phyloP scores from a whole-genome alignment of 495 filamentous ascomycete species.

The Cenococcum geophilum region DNA sequence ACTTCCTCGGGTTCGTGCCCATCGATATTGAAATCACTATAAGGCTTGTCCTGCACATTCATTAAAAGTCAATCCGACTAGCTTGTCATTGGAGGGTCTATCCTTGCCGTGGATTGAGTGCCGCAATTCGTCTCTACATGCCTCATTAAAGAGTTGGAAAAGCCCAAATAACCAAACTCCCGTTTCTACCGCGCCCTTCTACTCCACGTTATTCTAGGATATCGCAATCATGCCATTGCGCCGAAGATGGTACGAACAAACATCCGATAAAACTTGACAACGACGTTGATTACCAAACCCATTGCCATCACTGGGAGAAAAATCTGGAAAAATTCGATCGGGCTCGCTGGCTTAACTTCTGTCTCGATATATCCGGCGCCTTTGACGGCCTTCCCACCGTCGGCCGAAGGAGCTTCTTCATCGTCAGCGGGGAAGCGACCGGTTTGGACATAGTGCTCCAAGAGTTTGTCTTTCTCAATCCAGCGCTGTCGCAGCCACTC shows the following conservation, averaged over 20 bases:
- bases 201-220: background rate
- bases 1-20: too few species aligned
- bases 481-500: constrained; percentile 69
- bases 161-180: too few species aligned
- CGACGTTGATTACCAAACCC: constrained; percentile 28
- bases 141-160: too few species aligned
- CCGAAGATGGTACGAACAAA: constrained; percentile 7
- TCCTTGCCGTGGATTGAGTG: too few species aligned
- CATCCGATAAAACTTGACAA: constrained; percentile 25
- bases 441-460: constrained; percentile 63
- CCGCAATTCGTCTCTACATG: too few species aligned
- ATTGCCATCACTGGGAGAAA: constrained; percentile 29
- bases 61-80: too few species aligned
- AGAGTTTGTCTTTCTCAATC: constrained; percentile 71
- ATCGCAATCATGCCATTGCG: background rate
- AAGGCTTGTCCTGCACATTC: too few species aligned
- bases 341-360: constrained; percentile 47
- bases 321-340: constrained; percentile 40
- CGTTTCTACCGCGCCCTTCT: too few species aligned
- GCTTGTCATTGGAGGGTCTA: too few species aligned
- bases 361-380: constrained; percentile 55
- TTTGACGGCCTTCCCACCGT: constrained; percentile 33
- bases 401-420: constrained; percentile 40
- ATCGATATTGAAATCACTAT: too few species aligned
- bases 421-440: constrained; percentile 64